Evolutionary conservation across 2,329 filamentous ascomycete genomes (phyloP), one percentile per base, ranked within the genome.

Genomic region (Penicillium psychrosexuale): DNA sequence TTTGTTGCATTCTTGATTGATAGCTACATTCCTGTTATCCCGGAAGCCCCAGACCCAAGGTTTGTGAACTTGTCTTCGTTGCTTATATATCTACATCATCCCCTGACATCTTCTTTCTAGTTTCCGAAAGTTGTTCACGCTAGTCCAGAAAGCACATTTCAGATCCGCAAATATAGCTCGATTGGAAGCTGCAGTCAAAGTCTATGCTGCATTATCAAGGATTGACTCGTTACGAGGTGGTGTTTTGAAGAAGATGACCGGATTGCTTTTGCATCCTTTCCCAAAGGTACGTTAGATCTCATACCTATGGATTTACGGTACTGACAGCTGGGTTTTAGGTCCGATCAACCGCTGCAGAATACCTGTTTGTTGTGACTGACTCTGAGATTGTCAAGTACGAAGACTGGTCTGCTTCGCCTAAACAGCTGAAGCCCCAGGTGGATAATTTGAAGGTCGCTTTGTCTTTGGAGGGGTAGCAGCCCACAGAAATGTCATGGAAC

Each of bases 131-230:
- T 74, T 96, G 3, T 90, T 91, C 56, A 77, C 85, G 7, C 78
- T 85, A 34, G 83, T 88, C 4, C 90, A 95, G 66, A 91, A 87
- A 71, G 82, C 89, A 0, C 89, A 92, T 60, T 92, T 89, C 77
- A 93, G 92, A 74, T 89, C 88, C 1, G 85, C 87, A 19, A 94
- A 90, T 69, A 83, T 96, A 40, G 83, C 86, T 47, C 93, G 94
- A 71, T 80, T 97, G 1, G 84, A 90, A 68, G 88, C 90, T 0
- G 90, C 89, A 22, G 77, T 95, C 57, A 88, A 87, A 65, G 82
- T 94, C 12, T 97, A 97, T 72, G 83, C 86, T 3, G 85, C 84
- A 0, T 74, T 96, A 27, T 84, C 84, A 4, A 68, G 72, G n/a
- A 70, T 81, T n/a, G 72, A 77, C 24, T 75, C 76, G 0, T 74